These are phyloP conservation scores for Hibiscus mutabilis DNA, from an alignment of 345 rosid species.

Conservation along the genomic window DNA sequence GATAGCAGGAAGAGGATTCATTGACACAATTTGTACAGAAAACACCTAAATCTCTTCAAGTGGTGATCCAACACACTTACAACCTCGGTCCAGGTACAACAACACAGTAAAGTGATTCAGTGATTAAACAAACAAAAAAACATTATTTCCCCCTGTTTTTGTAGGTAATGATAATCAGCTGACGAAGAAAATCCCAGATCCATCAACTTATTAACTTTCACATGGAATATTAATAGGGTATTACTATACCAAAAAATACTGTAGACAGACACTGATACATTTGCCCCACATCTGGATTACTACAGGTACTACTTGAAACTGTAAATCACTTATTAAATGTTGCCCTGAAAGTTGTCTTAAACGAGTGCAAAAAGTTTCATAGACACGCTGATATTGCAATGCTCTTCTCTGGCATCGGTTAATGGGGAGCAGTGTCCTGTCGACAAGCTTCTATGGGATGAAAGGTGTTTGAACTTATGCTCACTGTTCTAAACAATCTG, in stretches of 20 bases:
- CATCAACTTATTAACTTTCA: too few species aligned
- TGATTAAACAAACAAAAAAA: not conserved
- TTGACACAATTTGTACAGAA: not conserved
- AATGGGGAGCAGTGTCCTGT: constrained; percentile 68
- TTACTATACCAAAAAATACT: not conserved
- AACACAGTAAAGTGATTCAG: not conserved
- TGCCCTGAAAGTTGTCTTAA: not conserved
- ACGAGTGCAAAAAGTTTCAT: not conserved
- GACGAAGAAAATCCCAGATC: too few species aligned
- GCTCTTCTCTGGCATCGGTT: constrained; percentile 87
- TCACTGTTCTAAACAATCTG: constrained; percentile 73
- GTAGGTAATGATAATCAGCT: too few species aligned
- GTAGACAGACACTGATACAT: not conserved
- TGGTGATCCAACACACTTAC: constrained; percentile 4
- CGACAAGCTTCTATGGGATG: constrained; percentile 53
- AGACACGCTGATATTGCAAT: constrained; percentile 30
- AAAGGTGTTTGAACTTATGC: constrained; percentile 61
- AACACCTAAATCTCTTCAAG: constrained; percentile 19
- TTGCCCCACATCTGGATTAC: not conserved
- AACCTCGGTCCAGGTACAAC: not conserved
- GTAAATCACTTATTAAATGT: not conserved
- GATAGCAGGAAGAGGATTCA: not conserved
- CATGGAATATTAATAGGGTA: not conserved
- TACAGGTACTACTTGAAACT: not conserved
- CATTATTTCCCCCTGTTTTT: too few species aligned